These are phyloP conservation scores for Boletales sp. DNA, from an alignment of 768 basidiomycete species.

Conservation along the genomic window DNA sequence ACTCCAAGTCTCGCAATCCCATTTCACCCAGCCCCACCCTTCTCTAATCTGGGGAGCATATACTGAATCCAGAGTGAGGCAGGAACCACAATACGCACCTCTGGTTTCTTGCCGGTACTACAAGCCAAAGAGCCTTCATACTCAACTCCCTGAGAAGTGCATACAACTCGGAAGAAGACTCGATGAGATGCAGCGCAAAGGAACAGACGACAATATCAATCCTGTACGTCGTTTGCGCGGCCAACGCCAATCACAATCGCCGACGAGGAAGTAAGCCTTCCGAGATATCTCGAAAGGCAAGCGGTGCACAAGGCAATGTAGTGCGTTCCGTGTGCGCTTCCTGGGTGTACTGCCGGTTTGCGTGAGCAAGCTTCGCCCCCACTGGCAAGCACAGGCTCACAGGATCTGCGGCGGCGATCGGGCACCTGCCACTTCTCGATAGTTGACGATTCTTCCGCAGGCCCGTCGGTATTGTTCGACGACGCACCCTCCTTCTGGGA, in stretches of 20 bases:
- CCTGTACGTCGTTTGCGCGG: not conserved
- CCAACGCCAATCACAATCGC: slow-evolving; percentile 7
- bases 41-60: slow-evolving; percentile 48
- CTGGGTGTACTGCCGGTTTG: slow-evolving; percentile 49
- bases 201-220: slow-evolving; percentile 70
- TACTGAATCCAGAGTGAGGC: not conserved
- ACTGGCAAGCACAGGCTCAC: slow-evolving; percentile 8
- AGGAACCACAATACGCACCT: slow-evolving; percentile 37
- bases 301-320: slow-evolving; percentile 47
- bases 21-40: slow-evolving; percentile 65
- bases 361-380: slow-evolving; percentile 9
- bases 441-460: not conserved
- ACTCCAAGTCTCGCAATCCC: slow-evolving; percentile 51
- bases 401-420: slow-evolving; percentile 23
- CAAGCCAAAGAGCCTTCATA: slow-evolving; percentile 58
- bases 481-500: not conserved
- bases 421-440: slow-evolving; percentile 5
- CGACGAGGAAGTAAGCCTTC: slow-evolving; percentile 47
- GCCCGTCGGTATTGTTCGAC: not conserved
- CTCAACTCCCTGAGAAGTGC: slow-evolving; percentile 63
- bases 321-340: slow-evolving; percentile 57
- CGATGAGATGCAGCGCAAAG: slow-evolving; percentile 70
- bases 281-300: slow-evolving; percentile 63
- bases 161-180: slow-evolving; percentile 58
- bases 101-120: slow-evolving; percentile 72